Percentiles rank a stretch among this genome's conserved stretches.
These are phyloP conservation scores for Penicillium brevicompactum DNA, from an alignment of 2,329 filamentous ascomycete species.

Conservation along the genomic window DNA sequence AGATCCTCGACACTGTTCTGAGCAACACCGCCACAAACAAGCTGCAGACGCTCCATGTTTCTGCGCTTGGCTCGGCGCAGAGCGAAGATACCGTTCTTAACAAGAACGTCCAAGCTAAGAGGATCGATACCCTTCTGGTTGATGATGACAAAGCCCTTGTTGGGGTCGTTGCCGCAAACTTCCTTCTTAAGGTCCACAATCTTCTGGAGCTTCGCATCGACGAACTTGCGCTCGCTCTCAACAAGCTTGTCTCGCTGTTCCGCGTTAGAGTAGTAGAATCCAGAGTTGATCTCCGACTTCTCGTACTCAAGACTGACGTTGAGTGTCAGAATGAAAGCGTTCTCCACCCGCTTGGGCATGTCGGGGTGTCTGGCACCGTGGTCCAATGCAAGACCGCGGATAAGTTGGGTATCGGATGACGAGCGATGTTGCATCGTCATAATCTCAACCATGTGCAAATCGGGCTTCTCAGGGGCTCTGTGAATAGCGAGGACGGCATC, in stretches of 20 bases:
- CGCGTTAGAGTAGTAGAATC: constrained; percentile 97
- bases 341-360: constrained; percentile 95
- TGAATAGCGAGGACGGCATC: constrained; percentile 96
- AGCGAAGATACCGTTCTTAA: constrained; percentile 97
- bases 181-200: constrained; percentile 98
- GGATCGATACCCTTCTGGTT: constrained; percentile 99
- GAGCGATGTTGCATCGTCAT: constrained; percentile 99
- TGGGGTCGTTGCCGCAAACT: constrained; percentile 88
- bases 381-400: constrained; percentile 87
- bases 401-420: constrained; percentile 93
- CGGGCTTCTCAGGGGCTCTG: constrained; percentile 84
- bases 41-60: constrained; percentile 98
- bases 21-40: constrained; percentile 85
- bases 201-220: constrained; percentile 94
- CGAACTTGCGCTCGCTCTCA: constrained; percentile 92
- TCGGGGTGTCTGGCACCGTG: constrained; percentile 96
- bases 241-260: constrained; percentile 98
- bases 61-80: constrained; percentile 92
- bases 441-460: constrained; percentile 98
- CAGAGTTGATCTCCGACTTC: constrained; percentile 98
- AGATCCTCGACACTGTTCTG: constrained; percentile 98
- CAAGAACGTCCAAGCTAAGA: constrained; percentile 88
- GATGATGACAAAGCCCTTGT: constrained; percentile 95
- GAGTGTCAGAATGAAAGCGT: constrained; percentile 90
- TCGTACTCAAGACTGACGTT: constrained; percentile 98